Percentiles rank a stretch among this genome's conserved stretches.
Evolutionary conservation across 2,329 filamentous ascomycete species (phyloP).

Genomic region (Aspergillus sp.): DNA sequence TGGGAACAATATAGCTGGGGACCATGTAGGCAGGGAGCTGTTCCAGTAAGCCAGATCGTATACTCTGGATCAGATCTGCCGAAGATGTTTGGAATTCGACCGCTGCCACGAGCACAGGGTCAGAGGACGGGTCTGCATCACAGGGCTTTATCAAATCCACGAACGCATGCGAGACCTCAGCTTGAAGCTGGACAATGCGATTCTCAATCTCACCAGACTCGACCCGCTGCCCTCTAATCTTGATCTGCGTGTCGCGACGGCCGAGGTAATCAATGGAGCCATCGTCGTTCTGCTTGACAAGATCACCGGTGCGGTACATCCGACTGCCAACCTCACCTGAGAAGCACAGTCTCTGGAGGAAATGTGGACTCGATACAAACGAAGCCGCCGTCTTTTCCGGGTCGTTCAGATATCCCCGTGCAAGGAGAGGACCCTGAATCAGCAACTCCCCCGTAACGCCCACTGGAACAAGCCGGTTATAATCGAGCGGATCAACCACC

Average conservation of each 20-base stretch:
- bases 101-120: not conserved
- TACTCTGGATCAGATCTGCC: not conserved
- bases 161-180: not conserved
- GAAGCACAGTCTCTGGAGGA: no score
- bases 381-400: no score
- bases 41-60: not conserved
- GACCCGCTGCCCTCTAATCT: not conserved
- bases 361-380: no score
- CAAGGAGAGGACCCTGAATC: no score
- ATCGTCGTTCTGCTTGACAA: not conserved
- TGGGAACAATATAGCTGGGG: not conserved
- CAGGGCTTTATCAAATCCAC: not conserved
- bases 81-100: not conserved
- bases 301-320: not conserved
- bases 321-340: not conserved
- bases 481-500: no score
- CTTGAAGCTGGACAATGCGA: not conserved
- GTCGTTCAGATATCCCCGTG: no score
- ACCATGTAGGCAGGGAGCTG: not conserved
- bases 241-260: not conserved
- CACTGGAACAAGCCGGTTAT: no score
- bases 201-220: not conserved
- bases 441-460: no score
- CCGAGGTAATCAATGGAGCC: not conserved
- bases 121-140: not conserved